Evolutionary conservation across 1,284 basidiomycete genomes (phyloP).

Genomic region (Moesziomyces aphidis): DNA sequence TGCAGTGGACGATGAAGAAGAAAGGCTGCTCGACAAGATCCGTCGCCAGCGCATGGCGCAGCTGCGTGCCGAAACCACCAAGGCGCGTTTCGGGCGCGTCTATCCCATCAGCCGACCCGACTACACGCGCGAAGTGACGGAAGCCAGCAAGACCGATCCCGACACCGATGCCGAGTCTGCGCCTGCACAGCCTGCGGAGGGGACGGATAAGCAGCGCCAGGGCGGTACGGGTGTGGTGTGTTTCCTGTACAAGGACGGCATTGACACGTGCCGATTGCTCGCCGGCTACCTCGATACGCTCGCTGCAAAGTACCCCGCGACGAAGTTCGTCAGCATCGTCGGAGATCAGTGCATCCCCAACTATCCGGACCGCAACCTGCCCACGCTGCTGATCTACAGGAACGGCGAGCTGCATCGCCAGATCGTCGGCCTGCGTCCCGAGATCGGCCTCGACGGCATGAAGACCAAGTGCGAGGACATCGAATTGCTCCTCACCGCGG

Average conservation of each 20-base stretch:
- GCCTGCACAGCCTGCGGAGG: not conserved
- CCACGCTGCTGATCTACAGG: constrained; percentile 91
- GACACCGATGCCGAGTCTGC: constrained; percentile 14
- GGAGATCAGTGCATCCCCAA: constrained; percentile 94
- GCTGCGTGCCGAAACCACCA: constrained; percentile 75
- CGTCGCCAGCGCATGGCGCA: constrained; percentile 77
- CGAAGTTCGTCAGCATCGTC: constrained; percentile 95
- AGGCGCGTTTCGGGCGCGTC: constrained; percentile 83
- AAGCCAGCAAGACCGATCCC: constrained; percentile 81
- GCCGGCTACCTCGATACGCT: constrained; percentile 79
- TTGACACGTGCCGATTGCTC: constrained; percentile 76
- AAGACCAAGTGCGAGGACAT: constrained; percentile 78
- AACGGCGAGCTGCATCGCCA: constrained; percentile 90
- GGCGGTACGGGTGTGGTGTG: constrained; percentile 85
- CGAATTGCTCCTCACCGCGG: constrained; percentile 62
- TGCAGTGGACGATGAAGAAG: constrained; percentile 75
- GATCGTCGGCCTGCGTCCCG: constrained; percentile 77
- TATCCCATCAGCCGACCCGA: constrained; percentile 90
- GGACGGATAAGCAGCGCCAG: constrained; percentile 57
- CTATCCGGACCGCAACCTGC: constrained; percentile 89
- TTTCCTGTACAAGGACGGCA: constrained; percentile 84
- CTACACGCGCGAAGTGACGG: constrained; percentile 93
- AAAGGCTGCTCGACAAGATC: constrained; percentile 79
- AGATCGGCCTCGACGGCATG: constrained; percentile 75
- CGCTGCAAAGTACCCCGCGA: constrained; percentile 84